A percentile compares a stretch with the other conserved stretches of the same genome.
Evolutionary conservation across 345 rosid genomes (phyloP).

Genomic region (Mercurialis annua): DNA sequence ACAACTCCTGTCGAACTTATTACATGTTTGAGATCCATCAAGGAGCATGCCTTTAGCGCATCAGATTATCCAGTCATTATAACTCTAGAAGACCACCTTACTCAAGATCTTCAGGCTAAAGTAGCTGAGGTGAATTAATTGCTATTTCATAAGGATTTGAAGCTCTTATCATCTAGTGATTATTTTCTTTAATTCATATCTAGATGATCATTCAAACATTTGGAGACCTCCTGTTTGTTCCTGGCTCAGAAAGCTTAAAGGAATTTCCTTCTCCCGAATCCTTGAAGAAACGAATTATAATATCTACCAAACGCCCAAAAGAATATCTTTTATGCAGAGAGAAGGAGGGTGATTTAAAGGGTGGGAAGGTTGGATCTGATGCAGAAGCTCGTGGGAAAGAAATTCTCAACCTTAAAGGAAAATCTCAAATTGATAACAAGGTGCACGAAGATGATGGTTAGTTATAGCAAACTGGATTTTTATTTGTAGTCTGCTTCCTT

Average conservation of each 20-base stretch:
- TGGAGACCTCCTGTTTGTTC: slow-evolving; percentile 77
- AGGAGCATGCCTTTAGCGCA: slow-evolving; percentile 64
- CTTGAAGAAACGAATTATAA: slow-evolving; percentile 59
- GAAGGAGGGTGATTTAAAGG: slow-evolving; percentile 39
- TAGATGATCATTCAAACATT: slow-evolving; percentile 80
- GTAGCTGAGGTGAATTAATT: slow-evolving; percentile 61
- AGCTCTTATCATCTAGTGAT: slow-evolving; percentile 11
- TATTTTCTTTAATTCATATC: slow-evolving; percentile 12
- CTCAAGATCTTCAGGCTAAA: slow-evolving; percentile 78
- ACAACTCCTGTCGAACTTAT: slow-evolving; percentile 73
- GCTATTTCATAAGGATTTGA: background rate
- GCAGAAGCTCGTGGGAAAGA: slow-evolving; percentile 79
- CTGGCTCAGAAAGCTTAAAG: slow-evolving; percentile 69
- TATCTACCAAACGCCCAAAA: slow-evolving; percentile 96
- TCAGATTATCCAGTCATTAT: slow-evolving; percentile 87
- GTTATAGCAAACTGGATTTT: slow-evolving; percentile 1
- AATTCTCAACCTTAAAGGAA: slow-evolving; percentile 43
- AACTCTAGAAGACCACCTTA: slow-evolving; percentile 96
- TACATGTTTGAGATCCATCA: slow-evolving; percentile 70
- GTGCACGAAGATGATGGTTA: slow-evolving; percentile 21
- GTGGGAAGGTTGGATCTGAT: slow-evolving; percentile 32
- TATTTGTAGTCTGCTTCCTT: slow-evolving; percentile 16
- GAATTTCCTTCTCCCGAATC: slow-evolving; percentile 78
- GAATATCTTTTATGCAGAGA: slow-evolving; percentile 65
- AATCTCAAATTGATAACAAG: slow-evolving; percentile 29